Conservation (phyloP, 2,329 filamentous ascomycete genomes). For the Aspergillus ustus region DNA sequence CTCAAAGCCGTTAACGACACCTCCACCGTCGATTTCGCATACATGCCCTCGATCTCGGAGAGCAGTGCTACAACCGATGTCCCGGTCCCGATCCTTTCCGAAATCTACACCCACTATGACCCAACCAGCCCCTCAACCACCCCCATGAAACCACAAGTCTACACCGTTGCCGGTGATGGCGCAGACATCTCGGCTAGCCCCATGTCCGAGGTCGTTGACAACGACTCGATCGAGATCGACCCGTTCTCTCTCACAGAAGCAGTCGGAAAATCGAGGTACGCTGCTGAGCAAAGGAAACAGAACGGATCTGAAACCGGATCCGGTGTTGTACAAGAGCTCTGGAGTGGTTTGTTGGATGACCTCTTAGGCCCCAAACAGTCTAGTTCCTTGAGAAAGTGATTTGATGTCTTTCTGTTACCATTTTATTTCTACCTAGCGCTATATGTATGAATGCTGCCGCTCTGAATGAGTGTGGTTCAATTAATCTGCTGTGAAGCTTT, state of each 20-base stretch:
- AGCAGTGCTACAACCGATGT: slow-evolving; percentile 47
- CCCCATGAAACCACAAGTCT: slow-evolving; percentile 62
- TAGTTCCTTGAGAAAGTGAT: slow-evolving; percentile 27
- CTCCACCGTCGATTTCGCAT: slow-evolving; percentile 67
- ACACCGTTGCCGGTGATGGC: slow-evolving; percentile 52
- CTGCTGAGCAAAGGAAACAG: slow-evolving; percentile 43
- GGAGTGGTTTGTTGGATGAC: slow-evolving; percentile 44
- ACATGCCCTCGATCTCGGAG: slow-evolving; percentile 58
- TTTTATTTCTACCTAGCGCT: slow-evolving; percentile 19
- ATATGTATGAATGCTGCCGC: slow-evolving; percentile 9
- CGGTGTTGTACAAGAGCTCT: slow-evolving; percentile 40
- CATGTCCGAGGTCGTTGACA: slow-evolving; percentile 64
- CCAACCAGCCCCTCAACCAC: slow-evolving; percentile 25
- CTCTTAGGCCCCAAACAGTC: slow-evolving; percentile 41
- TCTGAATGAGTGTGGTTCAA: slow-evolving; percentile 1
- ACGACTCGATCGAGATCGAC: slow-evolving; percentile 59
- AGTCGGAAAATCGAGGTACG: slow-evolving; percentile 46
- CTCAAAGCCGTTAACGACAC: slow-evolving; percentile 61
- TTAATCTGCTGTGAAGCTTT: background rate
- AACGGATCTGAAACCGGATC: slow-evolving; percentile 30
- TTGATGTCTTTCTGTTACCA: background rate
- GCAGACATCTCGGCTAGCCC: slow-evolving; percentile 55
- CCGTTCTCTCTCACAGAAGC: slow-evolving; percentile 60
- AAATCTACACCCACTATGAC: slow-evolving; percentile 38
- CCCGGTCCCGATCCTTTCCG: slow-evolving; percentile 58